Conservation (phyloP, 2,329 filamentous ascomycete species). For the Sclerotinia borealis region DNA sequence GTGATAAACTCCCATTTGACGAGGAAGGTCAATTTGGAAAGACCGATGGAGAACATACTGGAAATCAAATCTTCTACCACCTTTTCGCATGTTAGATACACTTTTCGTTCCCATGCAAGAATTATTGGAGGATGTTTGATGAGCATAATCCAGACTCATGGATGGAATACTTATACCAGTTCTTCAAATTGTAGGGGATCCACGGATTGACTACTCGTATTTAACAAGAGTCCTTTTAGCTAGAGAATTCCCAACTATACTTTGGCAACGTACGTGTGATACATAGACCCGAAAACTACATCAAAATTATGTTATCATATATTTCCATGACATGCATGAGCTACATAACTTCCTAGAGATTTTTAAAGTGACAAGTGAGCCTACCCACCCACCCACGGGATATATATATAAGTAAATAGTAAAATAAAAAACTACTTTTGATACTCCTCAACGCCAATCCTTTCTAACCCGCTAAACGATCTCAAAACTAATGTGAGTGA, state of each 20-base stretch:
- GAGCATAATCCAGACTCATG: background rate
- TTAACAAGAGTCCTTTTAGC: too few species aligned
- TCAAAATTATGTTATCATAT: background rate
- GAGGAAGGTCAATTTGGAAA: too few species aligned
- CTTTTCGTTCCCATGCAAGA: background rate
- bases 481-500: background rate
- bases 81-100: background rate
- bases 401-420: background rate
- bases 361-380: background rate
- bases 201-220: too few species aligned
- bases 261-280: background rate
- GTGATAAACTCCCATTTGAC: too few species aligned
- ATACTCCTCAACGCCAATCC: constrained; percentile 1
- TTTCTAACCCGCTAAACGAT: constrained; percentile 26
- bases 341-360: background rate
- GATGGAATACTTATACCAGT: background rate
- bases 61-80: background rate
- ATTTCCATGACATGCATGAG: too few species aligned
- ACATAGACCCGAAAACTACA: background rate
- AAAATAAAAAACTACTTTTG: background rate
- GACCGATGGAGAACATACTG: background rate
- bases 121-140: background rate
- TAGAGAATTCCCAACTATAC: background rate
- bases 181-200: background rate
- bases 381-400: background rate